Percentiles rank a stretch among this genome's conserved stretches.
These are phyloP conservation scores for Magnolia changhungtana DNA, from an alignment of 164 flowering plant genomes.

Conservation along the genomic window DNA sequence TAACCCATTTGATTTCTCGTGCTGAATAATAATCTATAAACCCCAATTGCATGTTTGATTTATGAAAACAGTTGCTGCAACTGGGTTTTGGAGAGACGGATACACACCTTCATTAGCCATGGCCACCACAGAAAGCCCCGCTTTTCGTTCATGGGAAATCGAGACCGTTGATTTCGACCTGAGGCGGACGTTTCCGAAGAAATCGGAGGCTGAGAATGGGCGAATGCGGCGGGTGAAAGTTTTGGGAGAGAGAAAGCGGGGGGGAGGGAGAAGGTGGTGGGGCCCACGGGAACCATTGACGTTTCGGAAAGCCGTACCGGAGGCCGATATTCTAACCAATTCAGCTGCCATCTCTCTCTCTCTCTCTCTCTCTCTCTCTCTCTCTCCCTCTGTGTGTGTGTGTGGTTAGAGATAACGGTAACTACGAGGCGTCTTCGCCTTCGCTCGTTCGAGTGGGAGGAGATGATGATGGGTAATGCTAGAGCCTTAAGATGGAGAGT, in stretches of 20 bases:
- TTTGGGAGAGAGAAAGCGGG: slow-evolving; percentile 10
- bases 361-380: neutral
- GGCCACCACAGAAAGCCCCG: slow-evolving; percentile 22
- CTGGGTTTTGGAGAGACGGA: neutral
- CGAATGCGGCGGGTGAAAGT: neutral
- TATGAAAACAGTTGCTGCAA: neutral
- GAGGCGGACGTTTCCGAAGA: slow-evolving; percentile 24
- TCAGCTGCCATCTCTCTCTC: slow-evolving; percentile 16
- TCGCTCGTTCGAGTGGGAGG: neutral
- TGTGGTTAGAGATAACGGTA: slow-evolving; percentile 1
- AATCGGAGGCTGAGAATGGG: slow-evolving; percentile 13
- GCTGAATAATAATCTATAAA: neutral
- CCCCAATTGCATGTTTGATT: neutral
- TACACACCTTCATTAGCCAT: slow-evolving; percentile 41
- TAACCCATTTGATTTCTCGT: neutral
- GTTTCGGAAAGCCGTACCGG: slow-evolving; percentile 11
- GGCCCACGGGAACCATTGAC: slow-evolving; percentile 9
- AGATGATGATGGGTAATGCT: neutral
- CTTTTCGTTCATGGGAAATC: slow-evolving; percentile 8
- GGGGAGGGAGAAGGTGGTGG: slow-evolving; percentile 14
- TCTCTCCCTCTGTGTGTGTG: neutral
- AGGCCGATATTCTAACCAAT: slow-evolving; percentile 18
- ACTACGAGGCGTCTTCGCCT: neutral
- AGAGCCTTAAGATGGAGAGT: neutral
- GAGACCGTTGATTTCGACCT: slow-evolving; percentile 12